phyloP scores from a whole-genome alignment of 768 basidiomycete genomes.

The Collybiopsis luxurians region DNA sequence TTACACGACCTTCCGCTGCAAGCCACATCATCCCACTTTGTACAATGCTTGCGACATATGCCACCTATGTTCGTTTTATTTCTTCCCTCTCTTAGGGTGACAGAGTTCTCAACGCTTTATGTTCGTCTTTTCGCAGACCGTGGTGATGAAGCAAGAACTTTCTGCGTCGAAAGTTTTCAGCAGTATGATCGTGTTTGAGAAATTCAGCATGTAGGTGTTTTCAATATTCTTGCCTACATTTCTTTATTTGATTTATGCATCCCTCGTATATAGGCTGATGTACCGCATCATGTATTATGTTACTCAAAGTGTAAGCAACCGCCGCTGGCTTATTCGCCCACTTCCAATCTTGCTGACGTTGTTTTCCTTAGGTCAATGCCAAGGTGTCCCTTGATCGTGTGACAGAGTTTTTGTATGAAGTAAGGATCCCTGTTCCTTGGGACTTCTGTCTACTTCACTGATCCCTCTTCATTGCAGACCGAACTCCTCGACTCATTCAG shows the following conservation, averaged over 20 bases:
- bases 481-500: conserved; percentile 45
- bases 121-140: conserved; percentile 21
- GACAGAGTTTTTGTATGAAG: conserved; percentile 39
- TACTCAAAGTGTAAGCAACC: background rate
- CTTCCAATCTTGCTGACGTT: too few relatives aligned
- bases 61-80: conserved; percentile 23
- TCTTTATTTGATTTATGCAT: background rate
- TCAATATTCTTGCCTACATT: background rate
- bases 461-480: conserved; percentile 27
- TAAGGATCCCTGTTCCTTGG: conserved; percentile 15
- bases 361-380: conserved; percentile 28
- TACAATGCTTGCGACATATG: conserved; percentile 65
- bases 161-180: conserved; percentile 46
- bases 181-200: conserved; percentile 59
- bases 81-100: background rate
- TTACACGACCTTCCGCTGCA: background rate
- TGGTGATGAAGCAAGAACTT: conserved; percentile 38
- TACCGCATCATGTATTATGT: conserved; percentile 1
- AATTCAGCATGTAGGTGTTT: conserved; percentile 17
- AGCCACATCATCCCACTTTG: conserved; percentile 60
- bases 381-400: conserved; percentile 66
- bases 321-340: too few relatives aligned
- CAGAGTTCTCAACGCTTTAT: background rate
- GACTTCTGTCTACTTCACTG: background rate
- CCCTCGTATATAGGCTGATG: background rate